A percentile compares a stretch with the other conserved stretches of the same genome.
phyloP scores from a whole-genome alignment of 129 eudicot species.

The Logfia minima region DNA sequence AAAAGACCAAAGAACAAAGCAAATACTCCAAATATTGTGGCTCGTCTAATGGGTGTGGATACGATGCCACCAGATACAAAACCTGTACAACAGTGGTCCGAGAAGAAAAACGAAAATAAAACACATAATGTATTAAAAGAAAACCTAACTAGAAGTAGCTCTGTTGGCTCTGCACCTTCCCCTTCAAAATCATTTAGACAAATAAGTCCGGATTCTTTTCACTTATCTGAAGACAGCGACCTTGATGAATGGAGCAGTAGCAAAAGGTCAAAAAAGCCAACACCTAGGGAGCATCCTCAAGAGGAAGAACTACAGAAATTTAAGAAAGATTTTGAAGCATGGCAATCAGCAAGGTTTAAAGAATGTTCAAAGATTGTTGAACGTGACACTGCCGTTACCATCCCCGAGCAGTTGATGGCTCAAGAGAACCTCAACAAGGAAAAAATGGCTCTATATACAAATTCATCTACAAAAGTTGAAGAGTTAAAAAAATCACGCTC shows the following conservation, averaged over 20 bases:
- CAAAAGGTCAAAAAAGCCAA: constrained; percentile 40
- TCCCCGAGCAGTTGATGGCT: constrained; percentile 64
- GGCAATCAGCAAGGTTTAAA: constrained; percentile 81
- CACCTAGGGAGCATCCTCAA: constrained; percentile 91
- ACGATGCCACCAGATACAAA: constrained; percentile 56
- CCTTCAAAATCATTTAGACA: constrained; percentile 42
- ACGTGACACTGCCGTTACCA: constrained; percentile 37
- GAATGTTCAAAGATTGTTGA: constrained; percentile 75
- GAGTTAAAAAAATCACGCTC: constrained; percentile 33
- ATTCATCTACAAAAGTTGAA: constrained; percentile 29
- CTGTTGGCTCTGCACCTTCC: constrained; percentile 30
- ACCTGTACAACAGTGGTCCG: constrained; percentile 29
- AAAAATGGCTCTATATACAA: constrained; percentile 60
- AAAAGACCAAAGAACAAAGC: constrained; percentile 53
- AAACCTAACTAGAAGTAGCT: constrained; percentile 40
- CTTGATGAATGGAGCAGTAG: constrained; percentile 41
- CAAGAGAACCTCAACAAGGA: constrained; percentile 80
- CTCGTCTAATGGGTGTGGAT: constrained; percentile 96
- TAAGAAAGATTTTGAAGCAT: constrained; percentile 93
- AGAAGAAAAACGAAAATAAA: constrained; percentile 31
- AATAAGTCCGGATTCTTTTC: constrained; percentile 35
- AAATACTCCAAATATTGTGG: constrained; percentile 75
- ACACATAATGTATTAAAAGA: constrained; percentile 33
- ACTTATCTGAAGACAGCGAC: constrained; percentile 35
- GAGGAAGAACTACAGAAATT: constrained; percentile 94